A percentile compares a stretch with the other conserved stretches of the same genome.
These are phyloP conservation scores for Aspergillus chevalieri DNA, from an alignment of 2,329 filamentous ascomycete species.

Conservation along the genomic window DNA sequence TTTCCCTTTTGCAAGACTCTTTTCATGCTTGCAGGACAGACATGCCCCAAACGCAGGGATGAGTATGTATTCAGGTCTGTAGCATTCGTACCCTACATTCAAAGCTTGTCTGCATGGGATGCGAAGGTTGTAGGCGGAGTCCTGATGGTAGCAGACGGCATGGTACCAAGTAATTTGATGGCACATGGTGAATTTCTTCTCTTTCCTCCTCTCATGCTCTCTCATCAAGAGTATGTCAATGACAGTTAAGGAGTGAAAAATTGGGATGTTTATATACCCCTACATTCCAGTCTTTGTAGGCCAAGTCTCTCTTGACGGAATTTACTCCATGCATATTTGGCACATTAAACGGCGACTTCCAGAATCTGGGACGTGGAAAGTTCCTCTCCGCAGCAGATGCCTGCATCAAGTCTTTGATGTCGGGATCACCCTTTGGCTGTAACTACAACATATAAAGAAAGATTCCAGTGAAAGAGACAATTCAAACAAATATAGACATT, in stretches of 20 bases:
- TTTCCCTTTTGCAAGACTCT: not conserved
- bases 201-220: not conserved
- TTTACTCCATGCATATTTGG: too few species aligned
- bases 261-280: not conserved
- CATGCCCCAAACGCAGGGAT: constrained; percentile 14
- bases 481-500: too few species aligned
- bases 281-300: too few species aligned
- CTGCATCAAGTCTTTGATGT: not conserved
- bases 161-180: constrained; percentile 19
- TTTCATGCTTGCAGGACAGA: constrained; percentile 4
- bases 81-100: constrained; percentile 12
- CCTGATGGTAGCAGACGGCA: constrained; percentile 16
- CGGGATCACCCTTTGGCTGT: not conserved
- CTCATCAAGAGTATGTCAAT: not conserved
- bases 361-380: too few species aligned
- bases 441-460: not conserved
- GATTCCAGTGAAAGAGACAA: not conserved
- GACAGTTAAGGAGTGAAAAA: not conserved
- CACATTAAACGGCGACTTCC: not conserved
- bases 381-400: not conserved
- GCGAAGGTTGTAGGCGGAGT: constrained; percentile 3
- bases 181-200: constrained; percentile 13
- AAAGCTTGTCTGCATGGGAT: constrained; percentile 14
- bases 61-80: not conserved
- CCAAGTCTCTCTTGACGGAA: too few species aligned